Evolutionary conservation across 2,329 filamentous ascomycete species (phyloP), one percentile per base, ranked within the genome.

Genomic region (Colletotrichum cuscutae): DNA sequence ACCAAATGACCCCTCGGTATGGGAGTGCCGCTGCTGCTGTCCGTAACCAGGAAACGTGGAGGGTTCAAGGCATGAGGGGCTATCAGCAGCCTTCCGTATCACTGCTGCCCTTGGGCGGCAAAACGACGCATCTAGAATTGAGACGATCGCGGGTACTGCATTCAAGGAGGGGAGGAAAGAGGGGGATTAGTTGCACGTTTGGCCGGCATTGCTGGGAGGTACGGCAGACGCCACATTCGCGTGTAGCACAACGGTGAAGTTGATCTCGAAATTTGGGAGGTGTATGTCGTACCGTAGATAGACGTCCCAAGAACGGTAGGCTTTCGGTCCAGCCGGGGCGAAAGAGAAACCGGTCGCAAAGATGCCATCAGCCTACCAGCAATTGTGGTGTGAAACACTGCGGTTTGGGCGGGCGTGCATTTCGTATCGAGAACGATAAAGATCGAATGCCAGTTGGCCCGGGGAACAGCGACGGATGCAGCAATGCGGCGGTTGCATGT

Each of bases 381-480:
- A 42, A 30, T 24, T 56, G 46, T 57, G 67, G 37, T 49, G 68
- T 71, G 68, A 71, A 62, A 62, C 58, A 62, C 32, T 19, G 68
- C 64, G 64, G 56, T 68, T 65, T 71, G 49, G 64, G 64, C 58
- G 19, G 24, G 13, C 52, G 58, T 35, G 49, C 49, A 13, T n/a
- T 61, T 71, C 64, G 68, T 71, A 68, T 71, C 58, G 24, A 62
- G 26, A 30, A 15, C 12, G 12, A 35, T 22, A 42, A 26, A 26
- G 26, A 13, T 11, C 7, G 49, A 30, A 63, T 52, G n/a, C 68
- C 64, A 46, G 58, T 46, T 72, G 69, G 65, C 53, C 58, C 58
- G 69, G 69, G 69, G 69, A 68, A 53, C 3, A 42, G 37, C 35
- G 28, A 58, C 65, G 69, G 69, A 72, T 68, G 69, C 69, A 62